Evolutionary conservation across 2,329 filamentous ascomycete species (phyloP).

Genomic region (Aspergillus melleus): DNA sequence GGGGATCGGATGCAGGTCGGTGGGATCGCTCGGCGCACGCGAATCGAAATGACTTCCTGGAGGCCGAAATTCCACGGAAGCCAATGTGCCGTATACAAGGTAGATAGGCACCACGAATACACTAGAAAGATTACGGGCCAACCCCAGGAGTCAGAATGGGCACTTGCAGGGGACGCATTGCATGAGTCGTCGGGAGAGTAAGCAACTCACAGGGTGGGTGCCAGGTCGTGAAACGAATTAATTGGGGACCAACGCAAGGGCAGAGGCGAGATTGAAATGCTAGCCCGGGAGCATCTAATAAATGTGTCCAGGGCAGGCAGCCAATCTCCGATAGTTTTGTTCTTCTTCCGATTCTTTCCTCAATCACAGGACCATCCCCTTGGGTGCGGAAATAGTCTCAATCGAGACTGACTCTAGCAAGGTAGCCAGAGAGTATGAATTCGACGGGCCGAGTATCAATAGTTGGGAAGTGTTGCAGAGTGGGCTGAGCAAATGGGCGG

Average conservation of each 20-base stretch:
- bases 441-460: constrained; percentile 8
- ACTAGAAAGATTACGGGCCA: constrained; percentile 4
- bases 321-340: background rate
- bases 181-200: constrained; percentile 4
- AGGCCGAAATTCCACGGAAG: background rate
- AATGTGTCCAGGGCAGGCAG: constrained; percentile 1
- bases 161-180: constrained; percentile 5
- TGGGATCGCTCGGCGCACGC: background rate
- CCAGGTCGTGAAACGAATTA: background rate
- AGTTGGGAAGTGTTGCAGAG: constrained; percentile 13
- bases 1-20: background rate
- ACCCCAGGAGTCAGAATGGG: constrained; percentile 13
- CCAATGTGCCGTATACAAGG: background rate
- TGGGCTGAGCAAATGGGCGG: constrained; percentile 5
- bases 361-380: background rate
- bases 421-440: background rate
- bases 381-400: background rate
- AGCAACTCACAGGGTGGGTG: background rate
- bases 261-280: background rate
- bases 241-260: background rate
- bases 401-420: background rate
- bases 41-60: background rate
- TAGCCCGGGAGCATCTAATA: background rate
- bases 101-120: background rate
- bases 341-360: background rate